Percentiles rank a stretch among this genome's conserved stretches.
These are phyloP conservation scores for Coniosporium apollinis DNA, from an alignment of 495 filamentous ascomycete species.

Conservation along the genomic window DNA sequence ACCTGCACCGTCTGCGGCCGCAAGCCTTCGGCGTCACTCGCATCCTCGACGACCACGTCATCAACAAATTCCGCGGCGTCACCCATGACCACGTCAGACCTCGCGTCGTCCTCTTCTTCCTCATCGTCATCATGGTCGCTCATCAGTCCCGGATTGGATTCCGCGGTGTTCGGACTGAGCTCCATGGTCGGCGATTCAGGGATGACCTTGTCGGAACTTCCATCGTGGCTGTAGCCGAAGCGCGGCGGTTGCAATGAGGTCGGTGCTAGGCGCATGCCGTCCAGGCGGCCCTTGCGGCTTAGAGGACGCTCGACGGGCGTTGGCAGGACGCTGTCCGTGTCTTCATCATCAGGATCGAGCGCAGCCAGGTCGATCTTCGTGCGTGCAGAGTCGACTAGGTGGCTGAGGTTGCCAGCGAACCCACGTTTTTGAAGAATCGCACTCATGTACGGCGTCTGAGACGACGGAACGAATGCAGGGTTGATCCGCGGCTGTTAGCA, in stretches of 20 bases:
- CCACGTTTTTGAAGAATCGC: conserved; percentile 49
- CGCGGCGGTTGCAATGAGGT: neutral
- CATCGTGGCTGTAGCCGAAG: neutral
- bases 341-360: conserved; percentile 30
- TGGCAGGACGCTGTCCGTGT: neutral
- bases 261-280: conserved; percentile 1
- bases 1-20: no score
- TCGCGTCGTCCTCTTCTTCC: conserved; percentile 21
- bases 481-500: neutral
- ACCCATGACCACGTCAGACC: conserved; percentile 10
- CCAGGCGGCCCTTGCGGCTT: conserved; percentile 11
- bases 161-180: conserved; percentile 61
- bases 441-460: conserved; percentile 61
- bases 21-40: conserved; percentile 13
- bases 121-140: conserved; percentile 53
- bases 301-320: conserved; percentile 8
- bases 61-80: conserved; percentile 10
- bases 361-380: conserved; percentile 35
- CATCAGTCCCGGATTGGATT: conserved; percentile 74
- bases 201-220: conserved; percentile 5
- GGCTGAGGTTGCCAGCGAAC: conserved; percentile 42
- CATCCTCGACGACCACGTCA: conserved; percentile 2
- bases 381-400: conserved; percentile 42
- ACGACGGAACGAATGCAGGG: conserved; percentile 39
- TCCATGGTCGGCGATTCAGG: conserved; percentile 30